phyloP scores from a whole-genome alignment of 1,284 basidiomycete species.

The Leccinum angustisporum region DNA sequence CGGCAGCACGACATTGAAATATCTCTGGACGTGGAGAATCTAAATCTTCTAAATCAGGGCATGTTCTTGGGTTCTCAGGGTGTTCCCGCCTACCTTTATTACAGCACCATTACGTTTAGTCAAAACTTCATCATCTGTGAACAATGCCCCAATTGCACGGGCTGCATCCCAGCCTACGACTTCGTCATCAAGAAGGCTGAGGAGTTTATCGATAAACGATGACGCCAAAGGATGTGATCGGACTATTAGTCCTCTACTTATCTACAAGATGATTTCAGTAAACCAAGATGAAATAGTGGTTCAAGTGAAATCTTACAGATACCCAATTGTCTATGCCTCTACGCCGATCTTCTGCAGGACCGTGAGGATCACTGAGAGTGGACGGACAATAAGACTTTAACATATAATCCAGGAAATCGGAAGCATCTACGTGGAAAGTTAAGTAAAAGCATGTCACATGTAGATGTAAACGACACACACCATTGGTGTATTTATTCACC shows the following conservation, averaged over 20 bases:
- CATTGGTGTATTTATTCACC: slow-evolving; percentile 73
- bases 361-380: slow-evolving; percentile 39
- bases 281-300: slow-evolving; percentile 7
- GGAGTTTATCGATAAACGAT: slow-evolving; percentile 60
- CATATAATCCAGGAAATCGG: slow-evolving; percentile 44
- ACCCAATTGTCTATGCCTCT: slow-evolving; percentile 63
- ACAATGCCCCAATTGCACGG: slow-evolving; percentile 67
- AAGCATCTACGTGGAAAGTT: slow-evolving; percentile 41
- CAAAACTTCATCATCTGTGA: slow-evolving; percentile 58
- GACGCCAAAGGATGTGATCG: slow-evolving; percentile 63
- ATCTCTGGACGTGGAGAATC: slow-evolving; percentile 86
- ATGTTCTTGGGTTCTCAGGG: neutral
- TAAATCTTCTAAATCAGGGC: slow-evolving; percentile 33
- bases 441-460: neutral
- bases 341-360: slow-evolving; percentile 43
- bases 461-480: slow-evolving; percentile 37
- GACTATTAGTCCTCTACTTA: slow-evolving; percentile 77
- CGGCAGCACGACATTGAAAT: slow-evolving; percentile 75
- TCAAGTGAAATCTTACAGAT: slow-evolving; percentile 51
- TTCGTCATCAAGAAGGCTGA: slow-evolving; percentile 66
- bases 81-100: slow-evolving; percentile 55
- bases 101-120: slow-evolving; percentile 77
- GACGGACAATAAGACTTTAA: slow-evolving; percentile 48
- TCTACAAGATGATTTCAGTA: slow-evolving; percentile 42
- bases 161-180: slow-evolving; percentile 69